These are phyloP conservation scores for Paratrypanosoma confusum DNA, from an alignment of 208 protist genomes.

Conservation along the genomic window DNA sequence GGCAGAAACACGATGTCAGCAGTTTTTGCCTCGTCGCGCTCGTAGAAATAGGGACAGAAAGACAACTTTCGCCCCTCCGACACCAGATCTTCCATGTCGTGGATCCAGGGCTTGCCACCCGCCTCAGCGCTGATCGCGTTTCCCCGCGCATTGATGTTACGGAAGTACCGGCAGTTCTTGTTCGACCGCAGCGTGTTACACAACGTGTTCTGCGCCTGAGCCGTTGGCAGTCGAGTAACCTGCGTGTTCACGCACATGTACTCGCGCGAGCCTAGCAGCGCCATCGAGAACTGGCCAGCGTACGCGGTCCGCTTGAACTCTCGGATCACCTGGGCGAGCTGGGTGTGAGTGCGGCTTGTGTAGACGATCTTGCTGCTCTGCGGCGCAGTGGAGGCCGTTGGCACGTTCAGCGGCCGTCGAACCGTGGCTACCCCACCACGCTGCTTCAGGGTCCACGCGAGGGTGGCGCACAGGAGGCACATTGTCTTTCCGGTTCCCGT, in stretches of 20 bases:
- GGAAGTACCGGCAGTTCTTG: conserved; percentile 63
- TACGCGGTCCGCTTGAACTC: conserved; percentile 94
- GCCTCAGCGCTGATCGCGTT: conserved; percentile 1
- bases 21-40: conserved; percentile 59
- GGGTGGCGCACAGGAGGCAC: conserved; percentile 90
- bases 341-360: conserved; percentile 96
- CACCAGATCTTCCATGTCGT: conserved; percentile 94
- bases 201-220: conserved; percentile 53
- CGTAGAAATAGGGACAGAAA: conserved; percentile 95
- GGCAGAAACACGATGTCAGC: conserved; percentile 96
- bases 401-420: not conserved
- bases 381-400: conserved; percentile 1
- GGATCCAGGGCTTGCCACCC: conserved; percentile 23
- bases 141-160: conserved; percentile 22
- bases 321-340: conserved; percentile 95
- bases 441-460: conserved; percentile 76
- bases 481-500: conserved; percentile 98
- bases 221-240: conserved; percentile 48
- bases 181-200: conserved; percentile 62
- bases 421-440: conserved; percentile 1
- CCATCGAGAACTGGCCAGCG: conserved; percentile 45
- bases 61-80: conserved; percentile 33
- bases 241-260: conserved; percentile 95
- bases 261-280: conserved; percentile 91
- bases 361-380: conserved; percentile 75